Evolutionary conservation across 2,329 filamentous ascomycete genomes (phyloP), one percentile per base, ranked within the genome.

Genomic region (Parafenestella ontariensis): DNA sequence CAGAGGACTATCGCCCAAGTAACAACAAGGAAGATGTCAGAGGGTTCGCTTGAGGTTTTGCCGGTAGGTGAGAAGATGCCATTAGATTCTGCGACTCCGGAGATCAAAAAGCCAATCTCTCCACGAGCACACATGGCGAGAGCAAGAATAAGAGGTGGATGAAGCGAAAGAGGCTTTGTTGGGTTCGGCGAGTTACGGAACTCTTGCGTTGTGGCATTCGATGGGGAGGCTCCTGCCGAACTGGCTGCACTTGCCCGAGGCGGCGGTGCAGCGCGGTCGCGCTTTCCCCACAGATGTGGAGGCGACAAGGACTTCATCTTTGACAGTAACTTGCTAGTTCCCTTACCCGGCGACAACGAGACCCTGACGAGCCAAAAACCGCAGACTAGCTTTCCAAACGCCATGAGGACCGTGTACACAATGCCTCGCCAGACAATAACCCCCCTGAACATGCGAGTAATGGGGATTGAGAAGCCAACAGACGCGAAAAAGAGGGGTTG

Each of bases 91-190:
- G 88, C 88, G 0, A 92, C 72, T 0, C 87, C 85, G 1, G 87
- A 87, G 56, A 95, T 91, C 39, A 94, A 72, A 57, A 92, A 92
- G 0, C 90, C 89, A 29, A 94, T 91, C 70, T 95, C 90, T 0
- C 90, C 90, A n/a, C 90, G 81, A 0, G 90, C 86, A 0, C 89
- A 84, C 90, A 94, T 94, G 2, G 85, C 85, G 17, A 83, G 78
- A 0, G 87, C 87, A 0, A 93, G 75, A 2, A 93, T 86, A 0
- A 83, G 79, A 0, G 86, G 82, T 0, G 89, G 89, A 57, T 91
- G 88, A 1, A 90, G 76, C 0, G 88, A 91, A 3, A 82, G 73
- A 0, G 86, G 84, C 43, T 83, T 85, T 0, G 76, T 66, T 5
- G 67, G 51, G 21, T 48, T 60, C 2, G 54, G 46, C 7, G 61